A percentile compares a stretch with the other conserved stretches of the same genome.
Conservation (phyloP, 768 basidiomycete species). For the Termitomyces eurrhizus region DNA sequence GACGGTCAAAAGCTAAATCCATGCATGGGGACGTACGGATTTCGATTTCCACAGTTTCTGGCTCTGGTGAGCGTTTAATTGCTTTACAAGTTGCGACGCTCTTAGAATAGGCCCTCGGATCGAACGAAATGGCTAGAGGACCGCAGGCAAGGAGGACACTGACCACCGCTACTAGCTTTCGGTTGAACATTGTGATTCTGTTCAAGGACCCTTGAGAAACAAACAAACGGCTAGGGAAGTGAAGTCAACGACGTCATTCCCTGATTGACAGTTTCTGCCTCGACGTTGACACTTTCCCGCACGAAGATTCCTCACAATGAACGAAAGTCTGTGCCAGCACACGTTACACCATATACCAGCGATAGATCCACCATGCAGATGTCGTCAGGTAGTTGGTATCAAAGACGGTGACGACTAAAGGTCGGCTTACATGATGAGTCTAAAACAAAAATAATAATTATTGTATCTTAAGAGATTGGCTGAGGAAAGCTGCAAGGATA, state of each 20-base stretch:
- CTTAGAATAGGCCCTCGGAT: constrained; percentile 33
- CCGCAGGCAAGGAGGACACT: neutral
- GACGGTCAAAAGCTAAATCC: neutral
- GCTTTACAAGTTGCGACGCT: constrained; percentile 37
- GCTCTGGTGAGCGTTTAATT: constrained; percentile 28
- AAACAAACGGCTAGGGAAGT: neutral
- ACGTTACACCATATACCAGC: neutral
- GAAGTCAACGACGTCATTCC: neutral
- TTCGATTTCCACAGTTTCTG: constrained; percentile 34
- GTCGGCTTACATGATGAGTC: neutral
- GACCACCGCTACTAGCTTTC: neutral
- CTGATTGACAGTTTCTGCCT: neutral
- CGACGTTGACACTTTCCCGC: neutral
- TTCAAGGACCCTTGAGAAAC: neutral
- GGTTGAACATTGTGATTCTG: neutral
- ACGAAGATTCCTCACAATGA: neutral
- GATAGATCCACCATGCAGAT: too few relatives aligned
- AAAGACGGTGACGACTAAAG: too few relatives aligned
- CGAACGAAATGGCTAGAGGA: constrained; percentile 22
- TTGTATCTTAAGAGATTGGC: neutral
- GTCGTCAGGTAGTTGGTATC: too few relatives aligned
- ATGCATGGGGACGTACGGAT: constrained; percentile 34
- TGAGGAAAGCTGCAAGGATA: neutral
- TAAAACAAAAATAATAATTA: too few relatives aligned
- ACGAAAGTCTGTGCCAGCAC: neutral